Conservation (phyloP, 441 rosid genomes). For the Croton laevigatus region DNA sequence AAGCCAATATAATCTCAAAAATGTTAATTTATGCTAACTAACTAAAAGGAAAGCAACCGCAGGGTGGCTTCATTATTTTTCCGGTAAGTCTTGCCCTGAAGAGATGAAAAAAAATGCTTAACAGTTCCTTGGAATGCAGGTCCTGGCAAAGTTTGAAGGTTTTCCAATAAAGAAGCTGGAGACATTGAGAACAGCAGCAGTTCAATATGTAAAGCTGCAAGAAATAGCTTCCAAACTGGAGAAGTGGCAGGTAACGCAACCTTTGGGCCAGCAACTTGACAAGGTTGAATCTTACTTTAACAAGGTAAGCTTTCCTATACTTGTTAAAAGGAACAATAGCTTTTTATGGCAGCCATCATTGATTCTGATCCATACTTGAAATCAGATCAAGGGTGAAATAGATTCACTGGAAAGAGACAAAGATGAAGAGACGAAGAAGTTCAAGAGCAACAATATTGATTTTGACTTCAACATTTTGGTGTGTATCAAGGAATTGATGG, state of each 20-base stretch:
- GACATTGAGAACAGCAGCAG: slow-evolving; percentile 59
- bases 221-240: slow-evolving; percentile 49
- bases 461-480: slow-evolving; percentile 65
- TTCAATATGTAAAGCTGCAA: slow-evolving; percentile 47
- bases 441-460: slow-evolving; percentile 57
- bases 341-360: not conserved
- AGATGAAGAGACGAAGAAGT: slow-evolving; percentile 78
- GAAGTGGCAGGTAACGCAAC: slow-evolving; percentile 56
- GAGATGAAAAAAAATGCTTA: not conserved
- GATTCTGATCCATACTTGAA: not conserved
- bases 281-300: slow-evolving; percentile 60
- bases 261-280: slow-evolving; percentile 55
- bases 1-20: not conserved
- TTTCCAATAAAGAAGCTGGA: slow-evolving; percentile 73
- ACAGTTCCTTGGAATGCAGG: slow-evolving; percentile 31
- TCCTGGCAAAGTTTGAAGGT: slow-evolving; percentile 70
- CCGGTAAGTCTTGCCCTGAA: not conserved
- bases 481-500: slow-evolving; percentile 73
- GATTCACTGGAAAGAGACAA: slow-evolving; percentile 68
- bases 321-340: not conserved
- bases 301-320: slow-evolving; percentile 40
- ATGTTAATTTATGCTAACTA: not conserved
- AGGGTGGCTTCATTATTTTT: no score
- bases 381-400: slow-evolving; percentile 66
- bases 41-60: not conserved